Conservation (phyloP, 1,284 basidiomycete species). For the Apiotrichum laibachii region DNA sequence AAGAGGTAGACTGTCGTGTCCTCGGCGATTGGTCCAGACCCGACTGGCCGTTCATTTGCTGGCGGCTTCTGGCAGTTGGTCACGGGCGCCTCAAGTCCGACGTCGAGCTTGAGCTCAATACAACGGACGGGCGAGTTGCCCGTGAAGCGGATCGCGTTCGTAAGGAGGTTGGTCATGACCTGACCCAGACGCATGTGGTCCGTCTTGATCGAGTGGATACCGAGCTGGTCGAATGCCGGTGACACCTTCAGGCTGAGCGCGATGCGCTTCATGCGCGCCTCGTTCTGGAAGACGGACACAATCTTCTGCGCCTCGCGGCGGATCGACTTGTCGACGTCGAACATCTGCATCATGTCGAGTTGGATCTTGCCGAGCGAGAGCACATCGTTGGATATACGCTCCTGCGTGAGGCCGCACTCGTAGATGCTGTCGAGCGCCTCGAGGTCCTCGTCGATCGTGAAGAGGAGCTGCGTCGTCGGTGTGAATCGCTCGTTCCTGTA, state of each 20-base stretch:
- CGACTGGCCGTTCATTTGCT: neutral
- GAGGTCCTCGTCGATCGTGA: constrained; percentile 20
- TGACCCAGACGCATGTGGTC: constrained; percentile 34
- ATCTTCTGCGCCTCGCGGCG: constrained; percentile 33
- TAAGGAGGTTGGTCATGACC: constrained; percentile 34
- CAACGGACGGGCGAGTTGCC: constrained; percentile 10
- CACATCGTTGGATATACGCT: constrained; percentile 49
- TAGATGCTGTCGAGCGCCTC: constrained; percentile 26
- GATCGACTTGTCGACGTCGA: constrained; percentile 32
- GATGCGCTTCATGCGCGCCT: constrained; percentile 43
- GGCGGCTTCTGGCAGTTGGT: constrained; percentile 12
- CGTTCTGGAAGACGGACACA: constrained; percentile 40
- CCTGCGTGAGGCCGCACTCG: constrained; percentile 43
- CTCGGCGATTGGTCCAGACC: constrained; percentile 9
- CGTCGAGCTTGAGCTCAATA: constrained; percentile 20
- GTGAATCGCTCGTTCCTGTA: neutral
- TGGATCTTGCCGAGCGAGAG: constrained; percentile 48
- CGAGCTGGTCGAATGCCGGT: constrained; percentile 9
- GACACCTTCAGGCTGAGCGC: constrained; percentile 11
- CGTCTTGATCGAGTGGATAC: constrained; percentile 18
- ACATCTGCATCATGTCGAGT: constrained; percentile 27
- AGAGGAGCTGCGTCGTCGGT: constrained; percentile 18
- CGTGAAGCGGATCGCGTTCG: constrained; percentile 33
- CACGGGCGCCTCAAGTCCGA: constrained; percentile 21
- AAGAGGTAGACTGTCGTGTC: constrained; percentile 23